phyloP scores from a whole-genome alignment of 2,329 filamentous ascomycete genomes.

The Fusarium sp. region DNA sequence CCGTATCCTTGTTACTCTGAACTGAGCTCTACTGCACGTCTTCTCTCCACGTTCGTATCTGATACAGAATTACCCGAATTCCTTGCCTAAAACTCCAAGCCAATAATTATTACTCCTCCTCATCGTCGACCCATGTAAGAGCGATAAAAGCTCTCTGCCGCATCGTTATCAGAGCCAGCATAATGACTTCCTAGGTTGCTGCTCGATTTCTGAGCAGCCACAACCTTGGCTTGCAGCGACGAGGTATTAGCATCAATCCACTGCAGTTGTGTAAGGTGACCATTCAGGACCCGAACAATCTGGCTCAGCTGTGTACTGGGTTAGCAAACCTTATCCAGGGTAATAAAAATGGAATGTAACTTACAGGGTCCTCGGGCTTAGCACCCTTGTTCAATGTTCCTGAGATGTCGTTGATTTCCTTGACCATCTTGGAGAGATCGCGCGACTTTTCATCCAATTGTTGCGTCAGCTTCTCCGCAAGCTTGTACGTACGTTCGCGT shows the following conservation, averaged over 20 bases:
- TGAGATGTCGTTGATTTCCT: conserved; percentile 96
- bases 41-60: conserved; percentile 19
- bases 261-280: conserved; percentile 89
- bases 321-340: conserved; percentile 36
- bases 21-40: conserved; percentile 2
- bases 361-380: conserved; percentile 87
- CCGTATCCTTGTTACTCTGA: conserved; percentile 3
- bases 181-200: conserved; percentile 67
- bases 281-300: conserved; percentile 94
- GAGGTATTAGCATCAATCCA: conserved; percentile 90
- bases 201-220: conserved; percentile 81
- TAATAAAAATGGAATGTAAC: conserved; percentile 46
- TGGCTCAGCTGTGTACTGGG: conserved; percentile 75
- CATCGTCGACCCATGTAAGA: conserved; percentile 83
- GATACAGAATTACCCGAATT: conserved; percentile 25
- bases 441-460: conserved; percentile 93
- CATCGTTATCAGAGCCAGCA: conserved; percentile 71
- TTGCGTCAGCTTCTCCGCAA: conserved; percentile 92
- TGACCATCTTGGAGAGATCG: conserved; percentile 94
- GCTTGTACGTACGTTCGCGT: conserved; percentile 93
- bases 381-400: conserved; percentile 86
- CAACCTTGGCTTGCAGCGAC: conserved; percentile 83
- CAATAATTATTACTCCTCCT: conserved; percentile 37
- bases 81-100: conserved; percentile 40
- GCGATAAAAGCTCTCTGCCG: conserved; percentile 88